A percentile compares a stretch with the other conserved stretches of the same genome.
Conservation (phyloP, 106 monocot species). For the Dendrobium chrysotoxum region DNA sequence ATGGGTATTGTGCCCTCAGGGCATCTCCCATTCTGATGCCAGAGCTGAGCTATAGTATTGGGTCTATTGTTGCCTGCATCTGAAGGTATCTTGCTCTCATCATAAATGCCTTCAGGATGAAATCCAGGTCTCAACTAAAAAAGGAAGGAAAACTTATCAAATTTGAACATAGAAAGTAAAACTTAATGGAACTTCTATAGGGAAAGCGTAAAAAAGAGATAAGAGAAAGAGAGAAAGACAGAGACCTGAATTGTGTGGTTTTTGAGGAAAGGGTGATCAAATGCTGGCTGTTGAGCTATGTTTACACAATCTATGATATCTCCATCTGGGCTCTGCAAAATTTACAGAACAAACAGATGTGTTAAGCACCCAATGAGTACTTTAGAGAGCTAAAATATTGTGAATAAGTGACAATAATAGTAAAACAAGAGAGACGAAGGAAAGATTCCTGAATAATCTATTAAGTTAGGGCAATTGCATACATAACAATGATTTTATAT, state of each 20-base stretch:
- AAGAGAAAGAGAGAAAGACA: not conserved
- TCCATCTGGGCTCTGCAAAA: slow-evolving; percentile 13
- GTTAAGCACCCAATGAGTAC: not conserved
- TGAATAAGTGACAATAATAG: not conserved
- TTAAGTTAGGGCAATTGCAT: too few relatives aligned
- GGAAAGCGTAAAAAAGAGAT: not conserved
- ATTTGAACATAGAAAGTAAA: not conserved
- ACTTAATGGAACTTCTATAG: not conserved
- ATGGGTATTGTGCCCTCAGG: slow-evolving; percentile 59
- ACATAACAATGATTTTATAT: too few relatives aligned
- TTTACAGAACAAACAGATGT: not conserved
- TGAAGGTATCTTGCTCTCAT: slow-evolving; percentile 28
- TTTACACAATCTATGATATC: slow-evolving; percentile 21
- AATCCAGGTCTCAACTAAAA: slow-evolving; percentile 46
- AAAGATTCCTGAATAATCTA: not conserved
- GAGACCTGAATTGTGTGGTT: slow-evolving; percentile 18
- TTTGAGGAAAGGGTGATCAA: slow-evolving; percentile 16
- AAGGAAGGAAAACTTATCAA: not conserved
- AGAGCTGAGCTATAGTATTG: slow-evolving; percentile 29
- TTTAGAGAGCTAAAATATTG: not conserved
- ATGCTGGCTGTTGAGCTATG: slow-evolving; percentile 11
- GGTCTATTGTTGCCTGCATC: not conserved
- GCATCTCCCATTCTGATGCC: slow-evolving; percentile 55
- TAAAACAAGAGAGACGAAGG: too few relatives aligned
- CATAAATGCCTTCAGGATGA: slow-evolving; percentile 48